Evolutionary conservation across 2,329 filamentous ascomycete genomes (phyloP).

Genomic region (Botryotinia calthae): DNA sequence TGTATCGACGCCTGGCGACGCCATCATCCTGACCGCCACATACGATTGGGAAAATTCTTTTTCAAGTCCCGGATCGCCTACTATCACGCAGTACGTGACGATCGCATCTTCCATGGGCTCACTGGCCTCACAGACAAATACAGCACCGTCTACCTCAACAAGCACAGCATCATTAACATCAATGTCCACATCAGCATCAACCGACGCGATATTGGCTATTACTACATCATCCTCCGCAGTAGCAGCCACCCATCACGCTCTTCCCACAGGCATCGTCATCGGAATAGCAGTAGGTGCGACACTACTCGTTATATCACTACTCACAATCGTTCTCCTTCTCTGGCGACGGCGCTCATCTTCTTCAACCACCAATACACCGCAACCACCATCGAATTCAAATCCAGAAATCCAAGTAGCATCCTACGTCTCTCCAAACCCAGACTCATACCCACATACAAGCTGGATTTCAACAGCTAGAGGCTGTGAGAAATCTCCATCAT

Average conservation of each 20-base stretch:
- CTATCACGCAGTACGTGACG: neutral
- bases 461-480: neutral
- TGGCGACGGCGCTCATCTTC: neutral
- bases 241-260: neutral
- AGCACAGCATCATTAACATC: neutral
- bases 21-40: neutral
- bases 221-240: neutral
- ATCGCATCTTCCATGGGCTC: neutral
- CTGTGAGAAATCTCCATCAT: neutral
- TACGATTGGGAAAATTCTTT: neutral
- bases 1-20: neutral
- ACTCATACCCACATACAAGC: neutral
- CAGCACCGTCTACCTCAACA: neutral
- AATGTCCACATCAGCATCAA: neutral
- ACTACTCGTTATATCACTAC: neutral
- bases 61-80: neutral
- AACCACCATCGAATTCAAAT: neutral
- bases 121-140: neutral
- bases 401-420: neutral
- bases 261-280: neutral
- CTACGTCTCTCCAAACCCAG: neutral
- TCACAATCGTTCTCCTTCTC: neutral
- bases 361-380: neutral
- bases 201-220: neutral
- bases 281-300: neutral